Base-by-base conservation (phyloP, 352 stramenopile species). In the Peronospora belbahrii region DNA sequence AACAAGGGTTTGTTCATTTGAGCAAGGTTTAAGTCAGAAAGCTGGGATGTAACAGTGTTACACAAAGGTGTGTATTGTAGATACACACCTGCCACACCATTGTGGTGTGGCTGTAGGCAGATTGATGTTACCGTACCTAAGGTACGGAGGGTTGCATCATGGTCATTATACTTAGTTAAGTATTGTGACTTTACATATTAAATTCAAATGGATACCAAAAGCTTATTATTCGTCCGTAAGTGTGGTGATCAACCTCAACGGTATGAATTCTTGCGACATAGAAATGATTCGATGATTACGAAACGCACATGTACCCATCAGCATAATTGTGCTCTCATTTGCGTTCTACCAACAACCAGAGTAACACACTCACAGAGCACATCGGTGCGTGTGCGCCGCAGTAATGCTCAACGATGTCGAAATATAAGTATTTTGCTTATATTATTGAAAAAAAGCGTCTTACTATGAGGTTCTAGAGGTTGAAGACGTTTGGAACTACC, bases 161-260 rank as follows among this genome's bases (percentile, higher is more conserved):
- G n/a, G n/a, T n/a, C n/a, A n/a, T n/a, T n/a, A n/a, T n/a, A n/a
- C n/a, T n/a, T n/a, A n/a, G n/a, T n/a, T n/a, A n/a, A n/a, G n/a
- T n/a, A n/a, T n/a, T n/a, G n/a, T n/a, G n/a, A n/a, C n/a, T n/a
- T n/a, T n/a, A n/a, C n/a, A 47, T 83, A 55, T 46, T 48, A 6
- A 69, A 65, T 24, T 50, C 24, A 10, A 37, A 55, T 46, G 65
- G 59, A 2, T 61, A 42, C 11, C 20, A 76, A 4, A 64, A 59
- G 19, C 32, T 83, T 8, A 34, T 46, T 9, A 77, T 85, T 30
- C 60, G 62, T 15, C 71, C 74, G 13, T 52, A 67, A 51, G 48
- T 83, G 61, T 85, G 20, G 52, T 85, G 20, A 60, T 81, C 36
- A 84, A 85, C 43, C n/a, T 56, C 71, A 18, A 79, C 69, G 64